phyloP scores from a whole-genome alignment of 768 basidiomycete genomes.

The Russula griseocarnosa region DNA sequence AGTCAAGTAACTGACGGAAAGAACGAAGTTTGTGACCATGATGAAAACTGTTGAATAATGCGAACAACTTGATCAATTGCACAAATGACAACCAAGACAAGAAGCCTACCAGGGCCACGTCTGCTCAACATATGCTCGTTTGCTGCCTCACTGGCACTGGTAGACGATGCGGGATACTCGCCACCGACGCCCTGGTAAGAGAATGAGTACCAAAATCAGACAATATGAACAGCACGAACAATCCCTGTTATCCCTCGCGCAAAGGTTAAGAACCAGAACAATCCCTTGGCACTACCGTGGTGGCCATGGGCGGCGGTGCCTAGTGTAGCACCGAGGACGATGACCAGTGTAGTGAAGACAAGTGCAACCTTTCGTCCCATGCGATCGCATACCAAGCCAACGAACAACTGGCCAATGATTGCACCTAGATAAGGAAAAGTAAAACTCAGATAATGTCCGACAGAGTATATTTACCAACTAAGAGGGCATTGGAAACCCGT shows the following conservation, averaged over 20 bases:
- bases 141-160: conserved; percentile 65
- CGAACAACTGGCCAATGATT: conserved; percentile 55
- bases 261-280: conserved; percentile 74
- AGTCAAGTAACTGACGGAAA: conserved; percentile 43
- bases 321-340: conserved; percentile 65
- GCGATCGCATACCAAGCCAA: conserved; percentile 69
- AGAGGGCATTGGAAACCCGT: conserved; percentile 63
- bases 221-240: conserved; percentile 38
- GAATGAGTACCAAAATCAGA: conserved; percentile 7
- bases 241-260: conserved; percentile 68
- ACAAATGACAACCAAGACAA: conserved; percentile 1
- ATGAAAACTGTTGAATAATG: conserved; percentile 52
- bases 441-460: conserved; percentile 10
- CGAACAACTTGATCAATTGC: background rate
- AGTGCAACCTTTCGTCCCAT: conserved; percentile 74
- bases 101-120: conserved; percentile 54
- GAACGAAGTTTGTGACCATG: conserved; percentile 70
- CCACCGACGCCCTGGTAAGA: conserved; percentile 61
- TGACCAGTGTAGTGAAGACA: conserved; percentile 61
- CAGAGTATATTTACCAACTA: conserved; percentile 49
- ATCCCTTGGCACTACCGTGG: conserved; percentile 49
- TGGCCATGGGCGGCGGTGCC: conserved; percentile 65
- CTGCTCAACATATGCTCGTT: conserved; percentile 60
- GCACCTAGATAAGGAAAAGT: conserved; percentile 42
- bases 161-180: conserved; percentile 72